A percentile compares a stretch with the other conserved stretches of the same genome.
Evolutionary conservation across 257 asterid genomes (phyloP).

Genomic region (Gynochthodes officinalis): DNA sequence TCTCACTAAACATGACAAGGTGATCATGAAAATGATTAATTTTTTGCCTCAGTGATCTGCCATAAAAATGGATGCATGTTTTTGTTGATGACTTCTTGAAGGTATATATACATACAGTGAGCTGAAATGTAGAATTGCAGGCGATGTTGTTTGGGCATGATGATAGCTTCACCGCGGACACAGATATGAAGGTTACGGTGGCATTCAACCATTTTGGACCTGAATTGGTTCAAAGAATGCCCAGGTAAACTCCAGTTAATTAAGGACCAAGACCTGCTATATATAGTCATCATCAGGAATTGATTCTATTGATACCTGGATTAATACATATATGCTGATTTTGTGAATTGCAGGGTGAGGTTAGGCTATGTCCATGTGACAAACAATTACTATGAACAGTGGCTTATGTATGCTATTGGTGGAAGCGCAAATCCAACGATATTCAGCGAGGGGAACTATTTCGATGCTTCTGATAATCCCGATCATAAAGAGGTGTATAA

Average conservation of each 20-base stretch:
- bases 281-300: too few species aligned
- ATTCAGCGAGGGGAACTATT: constrained; percentile 52
- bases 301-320: too few species aligned
- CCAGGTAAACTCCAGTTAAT: constrained; percentile 43
- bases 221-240: constrained; percentile 57
- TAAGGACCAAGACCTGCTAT: too few species aligned
- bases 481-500: constrained; percentile 37
- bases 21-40: background rate
- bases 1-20: constrained; percentile 10
- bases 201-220: constrained; percentile 73
- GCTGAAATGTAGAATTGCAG: constrained; percentile 32
- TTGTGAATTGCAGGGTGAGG: constrained; percentile 40
- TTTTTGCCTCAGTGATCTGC: too few species aligned
- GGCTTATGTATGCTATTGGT: constrained; percentile 61
- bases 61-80: too few species aligned
- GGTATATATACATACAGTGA: too few species aligned
- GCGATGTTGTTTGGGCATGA: constrained; percentile 71
- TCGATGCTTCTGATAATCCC: constrained; percentile 31
- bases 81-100: too few species aligned
- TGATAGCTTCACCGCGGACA: constrained; percentile 48
- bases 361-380: constrained; percentile 44
- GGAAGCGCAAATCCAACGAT: constrained; percentile 62
- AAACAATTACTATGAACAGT: constrained; percentile 50
- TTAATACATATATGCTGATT: too few species aligned
- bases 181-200: constrained; percentile 55